These are phyloP conservation scores for Ascoidea rubescens DNA, from an alignment of 805 yeast species.

Conservation along the genomic window DNA sequence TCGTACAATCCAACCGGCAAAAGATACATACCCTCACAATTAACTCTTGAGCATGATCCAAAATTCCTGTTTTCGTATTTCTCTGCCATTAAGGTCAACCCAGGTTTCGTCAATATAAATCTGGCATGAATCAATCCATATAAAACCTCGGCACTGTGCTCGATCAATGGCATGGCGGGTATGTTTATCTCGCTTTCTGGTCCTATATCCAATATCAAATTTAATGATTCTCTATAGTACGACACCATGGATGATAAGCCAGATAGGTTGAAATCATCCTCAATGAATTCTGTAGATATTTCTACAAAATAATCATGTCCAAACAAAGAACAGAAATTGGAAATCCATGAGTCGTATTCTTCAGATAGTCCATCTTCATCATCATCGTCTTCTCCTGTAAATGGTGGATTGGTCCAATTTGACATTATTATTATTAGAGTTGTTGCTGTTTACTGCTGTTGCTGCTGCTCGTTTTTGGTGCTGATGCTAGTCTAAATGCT, in stretches of 20 bases:
- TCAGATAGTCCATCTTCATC: conserved; percentile 19
- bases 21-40: conserved; percentile 80
- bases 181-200: conserved; percentile 37
- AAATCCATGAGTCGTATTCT: conserved; percentile 41
- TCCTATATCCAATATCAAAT: conserved; percentile 79
- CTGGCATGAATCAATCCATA: conserved; percentile 94
- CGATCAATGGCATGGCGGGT: conserved; percentile 62
- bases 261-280: conserved; percentile 91
- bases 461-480: no score
- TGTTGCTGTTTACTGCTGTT: no score
- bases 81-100: conserved; percentile 83
- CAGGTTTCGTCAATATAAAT: conserved; percentile 77
- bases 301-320: conserved; percentile 83
- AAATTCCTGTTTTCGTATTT: conserved; percentile 82
- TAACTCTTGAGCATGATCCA: conserved; percentile 83
- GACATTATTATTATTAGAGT: neutral
- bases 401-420: neutral
- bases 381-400: neutral
- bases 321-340: conserved; percentile 36
- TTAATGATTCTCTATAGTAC: conserved; percentile 81
- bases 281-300: conserved; percentile 83
- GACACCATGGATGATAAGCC: conserved; percentile 81
- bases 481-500: no score
- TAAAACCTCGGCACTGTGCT: conserved; percentile 81
- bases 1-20: conserved; percentile 89